Percentiles rank a stretch among this genome's conserved stretches.
These are phyloP conservation scores for Russula brevipes DNA, from an alignment of 768 basidiomycete genomes.

Conservation along the genomic window DNA sequence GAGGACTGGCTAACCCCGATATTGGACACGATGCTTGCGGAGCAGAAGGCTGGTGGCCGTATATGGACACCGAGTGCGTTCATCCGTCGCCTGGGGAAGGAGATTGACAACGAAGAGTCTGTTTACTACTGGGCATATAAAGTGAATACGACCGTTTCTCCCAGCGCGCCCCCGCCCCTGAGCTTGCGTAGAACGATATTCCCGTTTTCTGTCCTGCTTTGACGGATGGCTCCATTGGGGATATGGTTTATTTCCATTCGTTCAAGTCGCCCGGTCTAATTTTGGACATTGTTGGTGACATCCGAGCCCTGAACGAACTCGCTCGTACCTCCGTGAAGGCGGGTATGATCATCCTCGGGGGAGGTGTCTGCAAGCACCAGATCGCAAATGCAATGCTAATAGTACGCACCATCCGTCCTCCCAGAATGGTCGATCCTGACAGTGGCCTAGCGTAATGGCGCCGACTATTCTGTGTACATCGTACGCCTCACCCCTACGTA, in stretches of 20 bases:
- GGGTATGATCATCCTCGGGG: slow-evolving; percentile 97
- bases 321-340: slow-evolving; percentile 85
- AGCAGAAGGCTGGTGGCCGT: slow-evolving; percentile 65
- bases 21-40: slow-evolving; percentile 81
- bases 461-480: slow-evolving; percentile 95
- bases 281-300: slow-evolving; percentile 93
- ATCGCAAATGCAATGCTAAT: slow-evolving; percentile 99
- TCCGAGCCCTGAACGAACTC: slow-evolving; percentile 85
- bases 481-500: slow-evolving; percentile 39
- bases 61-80: slow-evolving; percentile 95
- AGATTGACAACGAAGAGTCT: slow-evolving; percentile 94
- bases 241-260: slow-evolving; percentile 99
- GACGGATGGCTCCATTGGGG: slow-evolving; percentile 96
- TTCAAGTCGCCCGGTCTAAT: slow-evolving; percentile 80
- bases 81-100: slow-evolving; percentile 89
- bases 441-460: slow-evolving; percentile 78
- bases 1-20: slow-evolving; percentile 99
- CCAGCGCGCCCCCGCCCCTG: slow-evolving; percentile 16
- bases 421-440: slow-evolving; percentile 17
- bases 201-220: slow-evolving; percentile 98
- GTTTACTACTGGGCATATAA: slow-evolving; percentile 99
- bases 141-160: slow-evolving; percentile 47
- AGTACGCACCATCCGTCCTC: slow-evolving; percentile 43
- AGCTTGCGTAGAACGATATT: slow-evolving; percentile 77
- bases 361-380: slow-evolving; percentile 98